A percentile compares a stretch with the other conserved stretches of the same genome.
These are phyloP conservation scores for Solanum sitiens DNA, from an alignment of 257 asterid genomes.

Conservation along the genomic window DNA sequence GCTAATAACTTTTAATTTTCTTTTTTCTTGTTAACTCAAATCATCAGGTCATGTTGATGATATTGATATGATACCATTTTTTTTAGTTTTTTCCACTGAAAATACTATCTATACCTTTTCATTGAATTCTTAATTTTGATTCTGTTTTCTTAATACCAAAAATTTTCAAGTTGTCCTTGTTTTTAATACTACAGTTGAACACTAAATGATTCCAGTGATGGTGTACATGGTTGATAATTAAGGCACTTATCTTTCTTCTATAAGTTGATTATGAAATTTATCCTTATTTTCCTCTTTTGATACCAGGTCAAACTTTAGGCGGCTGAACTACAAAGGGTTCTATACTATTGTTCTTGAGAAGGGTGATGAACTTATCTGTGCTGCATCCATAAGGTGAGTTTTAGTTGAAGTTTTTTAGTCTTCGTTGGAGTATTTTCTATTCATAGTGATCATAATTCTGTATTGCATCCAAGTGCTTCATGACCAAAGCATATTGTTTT, in stretches of 20 bases:
- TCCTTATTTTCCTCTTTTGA: constrained; percentile 4
- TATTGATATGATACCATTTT: background rate
- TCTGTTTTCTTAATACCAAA: background rate
- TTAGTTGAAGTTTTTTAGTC: background rate
- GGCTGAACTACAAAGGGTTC: constrained; percentile 75
- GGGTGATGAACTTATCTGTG: constrained; percentile 70
- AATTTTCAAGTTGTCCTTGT: background rate
- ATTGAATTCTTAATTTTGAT: background rate
- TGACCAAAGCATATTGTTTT: background rate
- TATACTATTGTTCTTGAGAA: constrained; percentile 72
- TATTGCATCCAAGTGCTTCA: background rate
- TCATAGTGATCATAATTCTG: background rate
- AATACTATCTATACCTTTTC: background rate
- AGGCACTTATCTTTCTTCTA: background rate
- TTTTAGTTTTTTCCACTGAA: background rate
- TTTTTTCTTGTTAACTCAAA: background rate
- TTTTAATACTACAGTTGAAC: background rate
- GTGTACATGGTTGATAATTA: background rate
- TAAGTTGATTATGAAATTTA: background rate
- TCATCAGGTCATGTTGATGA: background rate
- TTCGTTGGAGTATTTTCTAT: background rate
- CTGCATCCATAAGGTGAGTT: constrained; percentile 81
- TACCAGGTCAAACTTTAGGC: constrained; percentile 77
- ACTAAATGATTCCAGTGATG: background rate
- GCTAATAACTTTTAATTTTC: background rate